Percentiles rank a stretch among this genome's conserved stretches.
These are phyloP conservation scores for Antitrichia curtipendula DNA, from an alignment of 225 moss, liverwort and hornwort species.

Conservation along the genomic window DNA sequence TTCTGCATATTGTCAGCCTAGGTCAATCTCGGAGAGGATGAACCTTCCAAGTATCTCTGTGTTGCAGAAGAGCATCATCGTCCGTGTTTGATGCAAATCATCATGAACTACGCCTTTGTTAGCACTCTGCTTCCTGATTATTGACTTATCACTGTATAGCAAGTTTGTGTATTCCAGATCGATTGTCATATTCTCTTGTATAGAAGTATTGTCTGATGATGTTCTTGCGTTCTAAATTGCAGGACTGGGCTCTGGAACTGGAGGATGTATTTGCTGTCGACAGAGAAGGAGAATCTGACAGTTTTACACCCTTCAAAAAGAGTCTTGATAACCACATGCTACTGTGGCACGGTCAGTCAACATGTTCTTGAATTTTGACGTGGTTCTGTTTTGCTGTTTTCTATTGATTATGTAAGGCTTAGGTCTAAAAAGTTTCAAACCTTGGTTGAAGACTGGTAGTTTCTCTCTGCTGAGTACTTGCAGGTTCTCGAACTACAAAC, in stretches of 20 bases:
- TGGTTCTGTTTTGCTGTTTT: not conserved
- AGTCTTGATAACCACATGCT: slow-evolving; percentile 72
- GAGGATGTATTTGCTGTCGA: slow-evolving; percentile 88
- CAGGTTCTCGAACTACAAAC: slow-evolving; percentile 96
- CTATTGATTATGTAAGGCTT: not conserved
- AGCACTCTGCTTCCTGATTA: not conserved
- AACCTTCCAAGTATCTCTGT: not conserved
- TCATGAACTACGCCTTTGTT: not conserved
- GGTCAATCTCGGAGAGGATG: not conserved
- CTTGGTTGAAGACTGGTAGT: not conserved
- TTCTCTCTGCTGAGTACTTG: not conserved
- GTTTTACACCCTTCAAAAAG: slow-evolving; percentile 52
- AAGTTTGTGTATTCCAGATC: not conserved
- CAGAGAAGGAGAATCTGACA: slow-evolving; percentile 74
- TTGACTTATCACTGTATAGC: not conserved
- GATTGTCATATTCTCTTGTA: not conserved
- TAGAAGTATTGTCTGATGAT: not conserved
- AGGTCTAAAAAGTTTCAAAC: not conserved
- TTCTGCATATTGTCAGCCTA: not conserved
- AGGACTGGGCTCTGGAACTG: slow-evolving; percentile 88
- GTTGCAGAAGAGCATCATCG: not conserved
- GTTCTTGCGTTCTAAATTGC: not conserved
- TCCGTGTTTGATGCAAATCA: not conserved
- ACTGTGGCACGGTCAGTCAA: slow-evolving; percentile 82
- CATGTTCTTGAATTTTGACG: not conserved